Evolutionary conservation across 2,329 filamentous ascomycete genomes (phyloP).

Genomic region (Karstenula rhodostoma): DNA sequence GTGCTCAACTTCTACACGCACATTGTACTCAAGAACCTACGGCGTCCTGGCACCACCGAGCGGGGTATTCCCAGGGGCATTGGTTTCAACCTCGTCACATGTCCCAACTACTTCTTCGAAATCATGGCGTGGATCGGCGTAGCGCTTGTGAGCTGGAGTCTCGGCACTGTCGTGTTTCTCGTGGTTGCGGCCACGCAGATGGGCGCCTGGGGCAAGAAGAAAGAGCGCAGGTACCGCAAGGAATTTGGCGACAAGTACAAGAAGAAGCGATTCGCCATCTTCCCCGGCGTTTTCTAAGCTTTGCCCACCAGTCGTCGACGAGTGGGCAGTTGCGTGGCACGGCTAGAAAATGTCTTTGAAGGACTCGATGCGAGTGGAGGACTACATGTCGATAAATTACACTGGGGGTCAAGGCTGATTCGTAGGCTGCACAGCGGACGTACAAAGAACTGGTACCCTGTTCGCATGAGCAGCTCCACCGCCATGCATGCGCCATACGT

Average conservation of each 20-base stretch:
- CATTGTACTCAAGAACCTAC: conserved; percentile 77
- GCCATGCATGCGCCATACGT: neutral
- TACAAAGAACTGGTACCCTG: neutral
- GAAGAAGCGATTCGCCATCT: conserved; percentile 86
- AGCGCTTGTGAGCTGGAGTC: conserved; percentile 79
- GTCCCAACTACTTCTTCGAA: conserved; percentile 98
- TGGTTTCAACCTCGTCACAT: conserved; percentile 87
- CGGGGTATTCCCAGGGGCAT: conserved; percentile 87
- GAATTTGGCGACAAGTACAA: conserved; percentile 95
- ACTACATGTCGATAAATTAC: neutral
- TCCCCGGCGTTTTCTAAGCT: conserved; percentile 75
- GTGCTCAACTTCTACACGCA: conserved; percentile 82
- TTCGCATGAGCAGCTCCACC: conserved; percentile 8
- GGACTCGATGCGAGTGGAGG: conserved; percentile 1
- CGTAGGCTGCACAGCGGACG: neutral
- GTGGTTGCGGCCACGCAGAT: conserved; percentile 78
- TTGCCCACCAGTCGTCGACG: neutral
- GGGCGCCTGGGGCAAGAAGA: conserved; percentile 87
- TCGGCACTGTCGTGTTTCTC: conserved; percentile 80
- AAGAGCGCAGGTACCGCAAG: conserved; percentile 87
- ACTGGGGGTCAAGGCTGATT: neutral
- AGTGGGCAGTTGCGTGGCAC: neutral
- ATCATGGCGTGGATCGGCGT: conserved; percentile 85
- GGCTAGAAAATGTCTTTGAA: neutral
- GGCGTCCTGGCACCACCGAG: conserved; percentile 78